These are phyloP conservation scores for Drechslera avenae DNA, from an alignment of 2,329 filamentous ascomycete species.

Conservation along the genomic window DNA sequence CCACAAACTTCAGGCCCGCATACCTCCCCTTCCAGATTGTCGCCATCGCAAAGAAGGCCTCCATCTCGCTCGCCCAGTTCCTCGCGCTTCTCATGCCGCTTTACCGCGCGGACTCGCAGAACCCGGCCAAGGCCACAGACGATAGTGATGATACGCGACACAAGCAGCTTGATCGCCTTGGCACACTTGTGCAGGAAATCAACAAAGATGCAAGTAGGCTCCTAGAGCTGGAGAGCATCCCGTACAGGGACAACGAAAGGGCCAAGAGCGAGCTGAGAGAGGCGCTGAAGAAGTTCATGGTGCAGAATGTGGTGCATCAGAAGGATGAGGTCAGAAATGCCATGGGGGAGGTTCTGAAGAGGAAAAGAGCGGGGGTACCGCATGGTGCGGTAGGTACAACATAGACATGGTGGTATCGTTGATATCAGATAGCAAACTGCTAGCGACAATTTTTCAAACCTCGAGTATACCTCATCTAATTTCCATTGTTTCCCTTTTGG, in stretches of 20 bases:
- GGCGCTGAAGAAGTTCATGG: constrained; percentile 83
- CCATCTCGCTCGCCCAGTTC: constrained; percentile 65
- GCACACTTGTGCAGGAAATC: constrained; percentile 62
- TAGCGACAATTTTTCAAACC: too few relatives aligned
- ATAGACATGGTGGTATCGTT: not conserved
- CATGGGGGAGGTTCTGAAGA: constrained; percentile 69
- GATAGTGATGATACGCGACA: constrained; percentile 47
- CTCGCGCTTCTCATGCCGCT: constrained; percentile 43
- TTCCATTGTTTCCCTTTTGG: too few relatives aligned
- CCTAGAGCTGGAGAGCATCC: constrained; percentile 78
- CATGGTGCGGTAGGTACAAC: constrained; percentile 56
- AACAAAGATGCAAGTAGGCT: constrained; percentile 73
- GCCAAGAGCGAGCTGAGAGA: constrained; percentile 65
- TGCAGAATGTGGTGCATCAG: constrained; percentile 78
- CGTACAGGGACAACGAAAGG: constrained; percentile 75
- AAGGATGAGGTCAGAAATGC: constrained; percentile 81
- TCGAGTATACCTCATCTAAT: too few relatives aligned
- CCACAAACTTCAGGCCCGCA: constrained; percentile 57
- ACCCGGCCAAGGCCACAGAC: constrained; percentile 24
- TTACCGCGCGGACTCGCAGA: constrained; percentile 39
- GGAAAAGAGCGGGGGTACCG: constrained; percentile 65
- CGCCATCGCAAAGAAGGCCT: constrained; percentile 73
- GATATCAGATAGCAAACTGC: not conserved
- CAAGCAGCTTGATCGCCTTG: constrained; percentile 70
- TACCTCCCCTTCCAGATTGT: constrained; percentile 88